These are phyloP conservation scores for Penicillium longicatenatum DNA, from an alignment of 495 filamentous ascomycete species.

Conservation along the genomic window DNA sequence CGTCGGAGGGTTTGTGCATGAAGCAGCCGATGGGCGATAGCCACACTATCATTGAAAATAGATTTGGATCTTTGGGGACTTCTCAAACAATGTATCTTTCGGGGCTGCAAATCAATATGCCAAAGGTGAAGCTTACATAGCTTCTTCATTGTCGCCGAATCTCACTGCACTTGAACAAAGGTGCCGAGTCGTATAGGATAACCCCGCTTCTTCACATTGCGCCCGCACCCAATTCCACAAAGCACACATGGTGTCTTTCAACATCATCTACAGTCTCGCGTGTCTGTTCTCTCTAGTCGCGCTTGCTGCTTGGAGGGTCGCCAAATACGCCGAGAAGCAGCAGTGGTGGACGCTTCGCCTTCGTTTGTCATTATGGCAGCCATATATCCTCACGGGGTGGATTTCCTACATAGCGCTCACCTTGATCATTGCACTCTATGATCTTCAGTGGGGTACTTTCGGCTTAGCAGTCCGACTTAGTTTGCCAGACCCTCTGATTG, in stretches of 20 bases:
- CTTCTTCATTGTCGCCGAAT: no score
- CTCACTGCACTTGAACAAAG: no score
- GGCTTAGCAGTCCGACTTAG: background rate
- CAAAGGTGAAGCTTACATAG: no score
- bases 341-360: background rate
- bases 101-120: no score
- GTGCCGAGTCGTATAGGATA: background rate
- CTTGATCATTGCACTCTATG: background rate
- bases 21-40: no score
- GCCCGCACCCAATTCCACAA: background rate
- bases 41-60: no score
- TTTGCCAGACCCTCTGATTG: background rate
- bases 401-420: background rate
- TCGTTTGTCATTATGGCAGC: background rate
- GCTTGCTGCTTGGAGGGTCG: background rate
- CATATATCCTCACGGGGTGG: background rate
- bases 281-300: background rate
- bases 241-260: background rate
- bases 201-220: background rate
- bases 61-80: no score
- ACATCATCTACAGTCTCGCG: background rate
- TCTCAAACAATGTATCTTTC: no score
- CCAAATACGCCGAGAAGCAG: background rate
- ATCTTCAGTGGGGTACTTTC: background rate
- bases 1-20: no score